Conservation (phyloP, 2,329 filamentous ascomycete genomes). For the Cladorrhinum sp. region DNA sequence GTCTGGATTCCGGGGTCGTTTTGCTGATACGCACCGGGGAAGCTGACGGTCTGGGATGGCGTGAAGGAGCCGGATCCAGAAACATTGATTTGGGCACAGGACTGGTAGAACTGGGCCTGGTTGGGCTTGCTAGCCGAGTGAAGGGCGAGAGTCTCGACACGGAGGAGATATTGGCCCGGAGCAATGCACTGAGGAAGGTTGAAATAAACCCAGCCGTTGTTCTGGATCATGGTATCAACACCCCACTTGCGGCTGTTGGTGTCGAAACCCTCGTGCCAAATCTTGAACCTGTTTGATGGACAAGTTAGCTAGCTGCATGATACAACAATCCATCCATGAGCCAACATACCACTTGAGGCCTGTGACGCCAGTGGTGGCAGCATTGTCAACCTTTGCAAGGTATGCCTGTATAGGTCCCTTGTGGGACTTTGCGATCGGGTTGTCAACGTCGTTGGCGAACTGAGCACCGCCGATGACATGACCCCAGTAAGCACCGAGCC, state of each 20-base stretch:
- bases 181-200: slow-evolving; percentile 50
- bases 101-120: slow-evolving; percentile 44
- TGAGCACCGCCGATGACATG: slow-evolving; percentile 54
- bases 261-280: slow-evolving; percentile 49
- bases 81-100: slow-evolving; percentile 42
- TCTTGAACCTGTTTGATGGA: slow-evolving; percentile 43
- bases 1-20: slow-evolving; percentile 44
- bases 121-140: slow-evolving; percentile 44
- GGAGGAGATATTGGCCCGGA: slow-evolving; percentile 53
- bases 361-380: slow-evolving; percentile 40
- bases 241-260: slow-evolving; percentile 44
- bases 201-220: slow-evolving; percentile 47
- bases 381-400: slow-evolving; percentile 52
- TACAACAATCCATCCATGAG: not conserved
- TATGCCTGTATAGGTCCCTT: slow-evolving; percentile 54
- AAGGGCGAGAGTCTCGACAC: slow-evolving; percentile 52
- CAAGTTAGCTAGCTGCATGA: not conserved
- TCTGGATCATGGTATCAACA: slow-evolving; percentile 43
- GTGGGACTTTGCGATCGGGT: slow-evolving; percentile 54
- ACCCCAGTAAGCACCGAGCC: slow-evolving; percentile 51
- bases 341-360: slow-evolving; percentile 41
- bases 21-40: slow-evolving; percentile 45
- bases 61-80: slow-evolving; percentile 38
- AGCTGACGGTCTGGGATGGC: slow-evolving; percentile 39
- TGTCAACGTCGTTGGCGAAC: slow-evolving; percentile 46